Evolutionary conservation across 257 asterid genomes (phyloP), one percentile per base, ranked within the genome.

Genomic region (Cinchona pubescens): DNA sequence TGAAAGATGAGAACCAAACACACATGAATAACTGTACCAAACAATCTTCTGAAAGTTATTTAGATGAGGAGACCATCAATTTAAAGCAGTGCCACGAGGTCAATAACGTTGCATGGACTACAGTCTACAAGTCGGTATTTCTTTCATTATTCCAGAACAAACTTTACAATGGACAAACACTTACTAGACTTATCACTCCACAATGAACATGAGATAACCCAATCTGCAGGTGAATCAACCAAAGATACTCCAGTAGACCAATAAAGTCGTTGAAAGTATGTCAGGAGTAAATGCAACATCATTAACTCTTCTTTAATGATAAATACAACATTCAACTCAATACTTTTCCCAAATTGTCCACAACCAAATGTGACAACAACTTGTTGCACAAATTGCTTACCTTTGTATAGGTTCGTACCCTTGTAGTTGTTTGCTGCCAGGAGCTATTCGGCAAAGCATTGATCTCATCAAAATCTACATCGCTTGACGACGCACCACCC

Each of bases 401-500:
- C 97, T 93, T 91, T 5, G 98, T 93, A 55, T 87, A 93, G 21
- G 98, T 91, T 59, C 97, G 90, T 8, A 91, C 87, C 14, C 97
- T 84, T 21, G 96, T 92, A 71, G 94, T 75, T 0, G 87, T 86
- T 79, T 90, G 96, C 83, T 88, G 93, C 87, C 94, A 88, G 0
- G 96, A 87, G 75, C 86, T 81, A 64, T 84, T 92, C 80, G 84
- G 88, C 85, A 91, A 67, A 58, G 89, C 87, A 67, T 77, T 80
- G 34, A 68, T 87, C 62, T 91, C 98, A 42, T 89, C 96, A 30
- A 91, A 88, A 19, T 91, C 94, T 38, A 85, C 90, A 34, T 91
- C 89, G 88, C 98, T 93, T 42, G 98, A 90, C 35, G 95, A 90
- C 14, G 95, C 93, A 30, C 97, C 97, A 25, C 97, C 97, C 0